Base-by-base conservation (phyloP, 148 eudicot species). In the Nepenthes mirabilis region DNA sequence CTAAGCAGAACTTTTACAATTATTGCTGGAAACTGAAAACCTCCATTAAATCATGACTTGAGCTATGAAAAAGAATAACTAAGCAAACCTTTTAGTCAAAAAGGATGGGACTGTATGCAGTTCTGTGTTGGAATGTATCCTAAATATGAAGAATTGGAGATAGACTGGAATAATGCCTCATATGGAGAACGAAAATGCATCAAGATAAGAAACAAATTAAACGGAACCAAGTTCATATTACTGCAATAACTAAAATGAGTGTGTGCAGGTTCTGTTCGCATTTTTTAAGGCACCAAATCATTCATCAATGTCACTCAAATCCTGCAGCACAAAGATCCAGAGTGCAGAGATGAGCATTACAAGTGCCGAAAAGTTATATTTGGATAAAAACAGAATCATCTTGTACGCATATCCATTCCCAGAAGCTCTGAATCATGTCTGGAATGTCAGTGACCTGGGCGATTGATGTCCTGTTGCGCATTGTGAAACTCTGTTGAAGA, bases 211-310 rank as follows among this genome's bases (percentile, higher is more conserved):
- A 33, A 58, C 59, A 53, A 50, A 66, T 23, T 60, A 65, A 54
- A 34, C 32, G 43, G 36, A 64, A 45, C 58, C 64, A 64, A 58
- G 71, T 59, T 72, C 71, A 65, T 72, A 51, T 79, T 70, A 59
- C 65, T 67, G 73, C 80, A 78, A 73, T 81, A 75, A 81, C 83
- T 70, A 75, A 48, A 72, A 78, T 78, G 74, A 73, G 68, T 75
- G 63, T 78, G 74, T 82, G 86, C 86, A 82, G 86, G 86, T 81
- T 75, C 60, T 69, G 40, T 61, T 72, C 62, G 82, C 80, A 69
- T 61, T 47, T 59, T 60, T 65, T 81, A 75, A 60, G 80, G 76
- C 74, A 67, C 71, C 70, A 50, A 63, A 74, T 75, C 73, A 70
- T 3, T 67, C 67, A 63, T 50, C 77, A 66, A 68, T 72, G 73